phyloP scores from a whole-genome alignment of 371 early-diverging fungal genomes.

The Syncephalis plumigaleata region DNA sequence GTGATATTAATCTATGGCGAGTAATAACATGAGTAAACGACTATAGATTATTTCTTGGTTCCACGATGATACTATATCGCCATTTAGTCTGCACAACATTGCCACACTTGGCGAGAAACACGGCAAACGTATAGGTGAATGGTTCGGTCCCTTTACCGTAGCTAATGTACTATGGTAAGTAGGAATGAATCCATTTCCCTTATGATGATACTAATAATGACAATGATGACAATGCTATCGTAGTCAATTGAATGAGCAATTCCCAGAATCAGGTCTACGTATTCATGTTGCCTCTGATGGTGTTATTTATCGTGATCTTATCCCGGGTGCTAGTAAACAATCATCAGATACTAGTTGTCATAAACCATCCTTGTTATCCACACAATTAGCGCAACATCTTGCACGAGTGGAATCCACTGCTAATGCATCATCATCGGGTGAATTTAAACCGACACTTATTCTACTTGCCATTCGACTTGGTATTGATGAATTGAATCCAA shows the following conservation, averaged over 20 bases:
- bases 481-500: constrained; percentile 64
- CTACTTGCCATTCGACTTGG: constrained; percentile 81
- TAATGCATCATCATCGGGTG: constrained; percentile 6
- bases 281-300: constrained; percentile 44
- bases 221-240: neutral
- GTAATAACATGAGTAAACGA: constrained; percentile 1
- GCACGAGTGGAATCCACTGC: constrained; percentile 7
- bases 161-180: constrained; percentile 70
- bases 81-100: constrained; percentile 86
- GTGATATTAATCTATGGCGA: neutral
- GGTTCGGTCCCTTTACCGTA: constrained; percentile 92
- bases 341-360: constrained; percentile 1
- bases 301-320: constrained; percentile 43
- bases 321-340: constrained; percentile 10
- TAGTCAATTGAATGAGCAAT: neutral
- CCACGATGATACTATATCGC: constrained; percentile 57
- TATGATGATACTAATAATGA: constrained; percentile 3
- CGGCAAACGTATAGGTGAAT: constrained; percentile 83
- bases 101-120: constrained; percentile 67
- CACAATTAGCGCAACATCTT: neutral
- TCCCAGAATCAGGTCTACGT: neutral
- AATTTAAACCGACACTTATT: constrained; percentile 50
- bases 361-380: constrained; percentile 8
- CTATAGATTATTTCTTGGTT: constrained; percentile 62
- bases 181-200: constrained; percentile 8